phyloP scores from a whole-genome alignment of 2,329 filamentous ascomycete genomes.

The Pseudocercospora cruenta region DNA sequence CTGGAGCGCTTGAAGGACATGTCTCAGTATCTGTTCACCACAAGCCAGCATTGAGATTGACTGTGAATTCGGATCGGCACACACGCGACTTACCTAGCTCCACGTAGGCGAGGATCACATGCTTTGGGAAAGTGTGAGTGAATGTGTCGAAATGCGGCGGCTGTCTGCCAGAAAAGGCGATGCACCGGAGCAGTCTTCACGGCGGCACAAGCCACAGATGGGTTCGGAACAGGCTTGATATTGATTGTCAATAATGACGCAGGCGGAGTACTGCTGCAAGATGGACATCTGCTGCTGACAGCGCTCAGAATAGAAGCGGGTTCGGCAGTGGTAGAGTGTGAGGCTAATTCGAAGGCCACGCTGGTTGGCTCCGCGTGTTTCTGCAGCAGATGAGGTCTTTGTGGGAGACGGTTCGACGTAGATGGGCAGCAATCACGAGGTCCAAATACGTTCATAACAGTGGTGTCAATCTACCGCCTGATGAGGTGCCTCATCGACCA shows the following conservation, averaged over 20 bases:
- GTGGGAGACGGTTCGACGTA: too few relatives aligned
- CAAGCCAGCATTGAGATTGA: constrained; percentile 35
- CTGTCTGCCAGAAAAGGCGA: background rate
- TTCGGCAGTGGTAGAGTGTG: background rate
- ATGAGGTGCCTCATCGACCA: background rate
- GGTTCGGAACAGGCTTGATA: background rate
- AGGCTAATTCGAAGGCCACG: too few relatives aligned
- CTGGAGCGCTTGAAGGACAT: constrained; percentile 84
- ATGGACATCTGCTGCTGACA: background rate
- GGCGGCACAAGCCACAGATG: background rate
- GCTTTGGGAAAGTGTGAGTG: constrained; percentile 3
- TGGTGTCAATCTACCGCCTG: background rate
- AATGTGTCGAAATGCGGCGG: background rate
- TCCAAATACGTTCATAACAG: background rate
- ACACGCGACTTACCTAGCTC: constrained; percentile 24
- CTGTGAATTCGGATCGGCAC: constrained; percentile 3
- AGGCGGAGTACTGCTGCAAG: too few relatives aligned
- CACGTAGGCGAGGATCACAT: constrained; percentile 11
- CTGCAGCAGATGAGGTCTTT: too few relatives aligned
- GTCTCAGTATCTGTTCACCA: constrained; percentile 33
- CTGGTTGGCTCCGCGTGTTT: too few relatives aligned
- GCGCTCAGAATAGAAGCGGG: background rate
- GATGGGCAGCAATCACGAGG: background rate
- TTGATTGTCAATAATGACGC: too few relatives aligned
- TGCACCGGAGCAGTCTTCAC: background rate